Base-by-base conservation (phyloP, 331 rosid genomes). In the Rhamnella rubrinervis region DNA sequence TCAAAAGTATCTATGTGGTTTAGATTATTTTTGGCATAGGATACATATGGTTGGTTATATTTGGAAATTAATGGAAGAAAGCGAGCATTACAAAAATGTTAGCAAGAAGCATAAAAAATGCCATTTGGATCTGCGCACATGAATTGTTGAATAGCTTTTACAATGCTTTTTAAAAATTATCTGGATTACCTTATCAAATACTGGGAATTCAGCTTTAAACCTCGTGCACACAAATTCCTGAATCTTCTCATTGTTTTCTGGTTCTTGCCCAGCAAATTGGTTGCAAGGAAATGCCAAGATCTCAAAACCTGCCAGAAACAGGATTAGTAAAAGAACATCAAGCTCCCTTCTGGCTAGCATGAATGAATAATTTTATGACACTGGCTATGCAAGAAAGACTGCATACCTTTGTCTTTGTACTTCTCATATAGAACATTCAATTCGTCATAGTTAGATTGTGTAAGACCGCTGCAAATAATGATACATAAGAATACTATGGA, bases 231-330 rank as follows among this genome's bases (percentile, higher is more conserved):
- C 90, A 71, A 73, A 77, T 50, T 93, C 82, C 80, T 88, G 87
- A 77, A 93, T 93, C 75, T 85, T 85, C 61, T 93, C 97, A 70
- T 75, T 90, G 88, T 37, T 73, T 79, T 97, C 98, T 0, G 98
- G 97, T 79, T 93, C 98, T 83, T 89, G 97, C 67, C 88, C 85
- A 55, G 66, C 84, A 85, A 93, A 90, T 82, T 93, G 98, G 79
- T 93, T 93, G 92, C 98, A 93, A 71, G 98, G 98, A 86, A 93
- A 93, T 66, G 98, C 98, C 93, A 90, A 86, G 75, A 93, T 90
- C 85, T 90, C 96, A 59, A 93, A 66, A 66, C 88, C 98, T 93
- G 55, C 57, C 63, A 65, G 25, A 37, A 74, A 59, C 57, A 70
- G 11, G 46, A 20, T 39, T 31, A 31, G 5, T 31, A 31, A 31